Percentiles rank a stretch among this genome's conserved stretches.
Conservation (phyloP, 768 basidiomycete species). For the Tubosaeta brunneosetosa region DNA sequence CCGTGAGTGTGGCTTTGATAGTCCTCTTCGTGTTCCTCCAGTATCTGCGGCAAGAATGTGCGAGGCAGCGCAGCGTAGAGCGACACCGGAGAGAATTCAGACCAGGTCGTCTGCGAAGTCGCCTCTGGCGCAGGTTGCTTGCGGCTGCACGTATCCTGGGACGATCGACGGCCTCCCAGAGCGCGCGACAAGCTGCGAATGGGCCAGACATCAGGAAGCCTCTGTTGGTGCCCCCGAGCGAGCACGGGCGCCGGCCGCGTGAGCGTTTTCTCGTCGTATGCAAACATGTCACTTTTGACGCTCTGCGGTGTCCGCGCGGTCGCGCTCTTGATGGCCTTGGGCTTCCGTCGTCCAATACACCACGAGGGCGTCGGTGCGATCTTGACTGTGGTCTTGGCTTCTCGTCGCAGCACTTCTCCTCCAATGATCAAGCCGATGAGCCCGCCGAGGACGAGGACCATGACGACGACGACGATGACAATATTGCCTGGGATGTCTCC, state of each 20-base stretch:
- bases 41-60: constrained; percentile 23
- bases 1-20: constrained; percentile 17
- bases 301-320: not conserved
- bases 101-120: constrained; percentile 27
- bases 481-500: constrained; percentile 18
- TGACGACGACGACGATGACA: constrained; percentile 18
- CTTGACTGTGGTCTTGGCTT: not conserved
- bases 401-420: constrained; percentile 25
- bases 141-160: not conserved
- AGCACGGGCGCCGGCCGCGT: constrained; percentile 12
- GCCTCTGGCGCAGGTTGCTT: not conserved
- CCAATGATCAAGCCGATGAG: constrained; percentile 25
- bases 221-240: constrained; percentile 11
- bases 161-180: constrained; percentile 6
- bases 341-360: constrained; percentile 4
- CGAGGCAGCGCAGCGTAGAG: constrained; percentile 19
- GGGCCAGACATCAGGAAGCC: constrained; percentile 19
- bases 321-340: not conserved
- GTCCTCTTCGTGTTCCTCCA: constrained; percentile 27
- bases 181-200: constrained; percentile 16
- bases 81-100: constrained; percentile 22
- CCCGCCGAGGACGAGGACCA: constrained; percentile 25
- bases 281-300: constrained; percentile 5
- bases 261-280: constrained; percentile 15
- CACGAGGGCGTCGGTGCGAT: not conserved